Conservation (phyloP, 306 rosid genomes). For the Ochetophila trinervis region DNA sequence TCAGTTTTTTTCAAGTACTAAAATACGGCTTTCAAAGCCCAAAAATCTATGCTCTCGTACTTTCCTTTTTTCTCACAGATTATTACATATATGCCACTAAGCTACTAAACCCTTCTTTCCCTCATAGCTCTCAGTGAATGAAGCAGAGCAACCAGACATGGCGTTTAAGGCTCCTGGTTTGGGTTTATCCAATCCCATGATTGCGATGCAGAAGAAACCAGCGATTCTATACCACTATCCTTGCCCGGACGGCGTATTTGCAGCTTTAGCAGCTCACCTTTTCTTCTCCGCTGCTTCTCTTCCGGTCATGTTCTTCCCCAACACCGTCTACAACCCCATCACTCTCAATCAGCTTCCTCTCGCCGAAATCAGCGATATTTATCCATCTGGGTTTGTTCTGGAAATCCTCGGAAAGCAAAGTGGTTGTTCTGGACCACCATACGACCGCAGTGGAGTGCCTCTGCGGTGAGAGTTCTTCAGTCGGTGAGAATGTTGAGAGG, state of each 20-base stretch:
- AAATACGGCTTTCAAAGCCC: too few relatives aligned
- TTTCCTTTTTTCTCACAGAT: too few relatives aligned
- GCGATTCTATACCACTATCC: constrained; percentile 88
- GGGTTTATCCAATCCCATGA: background rate
- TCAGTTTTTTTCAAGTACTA: too few relatives aligned
- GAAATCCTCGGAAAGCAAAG: constrained; percentile 57
- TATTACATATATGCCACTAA: too few relatives aligned
- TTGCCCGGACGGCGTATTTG: constrained; percentile 86
- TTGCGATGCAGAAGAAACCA: constrained; percentile 6
- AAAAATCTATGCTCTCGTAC: too few relatives aligned
- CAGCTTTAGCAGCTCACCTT: constrained; percentile 89
- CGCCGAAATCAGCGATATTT: constrained; percentile 49
- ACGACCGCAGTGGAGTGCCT: constrained; percentile 63
- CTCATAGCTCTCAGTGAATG: too few relatives aligned
- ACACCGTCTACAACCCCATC: constrained; percentile 69
- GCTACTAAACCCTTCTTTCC: too few relatives aligned
- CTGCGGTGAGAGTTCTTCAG: constrained; percentile 16
- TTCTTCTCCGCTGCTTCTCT: constrained; percentile 61
- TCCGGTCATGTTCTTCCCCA: constrained; percentile 65
- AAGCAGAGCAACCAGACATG: too few relatives aligned
- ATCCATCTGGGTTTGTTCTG: constrained; percentile 63
- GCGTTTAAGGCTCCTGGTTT: too few relatives aligned
- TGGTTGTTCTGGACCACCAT: constrained; percentile 86
- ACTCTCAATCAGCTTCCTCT: constrained; percentile 56
- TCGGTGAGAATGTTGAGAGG: constrained; percentile 42